Base-by-base conservation (phyloP, 441 rosid genomes). In the Flueggea neowawraea region DNA sequence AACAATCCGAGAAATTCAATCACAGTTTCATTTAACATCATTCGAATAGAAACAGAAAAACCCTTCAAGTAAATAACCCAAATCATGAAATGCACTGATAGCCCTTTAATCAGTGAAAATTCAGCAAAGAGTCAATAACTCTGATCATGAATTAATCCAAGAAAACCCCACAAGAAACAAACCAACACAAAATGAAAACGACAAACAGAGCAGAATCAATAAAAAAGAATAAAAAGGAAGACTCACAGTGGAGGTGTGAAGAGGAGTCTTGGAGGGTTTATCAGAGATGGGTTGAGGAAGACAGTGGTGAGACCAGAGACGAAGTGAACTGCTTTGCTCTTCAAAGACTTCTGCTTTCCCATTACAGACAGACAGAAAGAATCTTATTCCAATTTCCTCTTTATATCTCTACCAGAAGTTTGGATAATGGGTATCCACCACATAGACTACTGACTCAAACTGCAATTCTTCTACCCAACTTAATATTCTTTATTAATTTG, bases 231-330 rank as follows among this genome's bases (percentile, higher is more conserved):
- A 67, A 43, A 71, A 17, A 60, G 36, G 14, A 48, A 70, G 48
- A 62, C 65, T 44, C 61, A 75, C 86, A 73, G 58, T 69, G 61
- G 69, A 60, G 54, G 68, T 64, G 17, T 65, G 50, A 52, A 55
- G 44, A 43, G 83, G 76, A 63, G 64, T 61, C 12, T 60, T 68
- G 63, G 95, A 78, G 61, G 95, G 83, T 69, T 87, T 87, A 69
- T 90, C 98, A 60, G 90, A 94, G 74, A 94, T 84, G 43, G 98
- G 78, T 90, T 94, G 69, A 94, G 95, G 62, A 94, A 74, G 57
- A 77, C 95, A 69, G 98, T 82, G 89, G 98, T 87, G 71, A 94
- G 83, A 84, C 87, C 97, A 81, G 96, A 71, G 57, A 94, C 96
- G 48, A 94, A 85, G 82, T 89, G 85, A 28, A 85, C 95, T 55